Base-by-base conservation (phyloP, 2,329 filamentous ascomycete genomes). In the Madurella fahalii region DNA sequence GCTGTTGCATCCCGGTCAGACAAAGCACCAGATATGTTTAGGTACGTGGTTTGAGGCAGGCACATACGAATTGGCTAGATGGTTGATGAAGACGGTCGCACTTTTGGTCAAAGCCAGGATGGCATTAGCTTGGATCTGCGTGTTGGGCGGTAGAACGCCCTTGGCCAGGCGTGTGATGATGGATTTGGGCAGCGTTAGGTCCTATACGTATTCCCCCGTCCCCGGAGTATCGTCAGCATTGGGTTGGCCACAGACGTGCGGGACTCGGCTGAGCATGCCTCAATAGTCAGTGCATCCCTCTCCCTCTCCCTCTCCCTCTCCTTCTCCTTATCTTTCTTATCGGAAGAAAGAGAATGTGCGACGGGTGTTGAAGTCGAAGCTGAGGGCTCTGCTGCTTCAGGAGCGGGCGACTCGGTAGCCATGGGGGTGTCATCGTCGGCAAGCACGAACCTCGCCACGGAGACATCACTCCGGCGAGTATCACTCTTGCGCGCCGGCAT, bases 81-180 rank as follows among this genome's bases (percentile, higher is more conserved):
- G 89, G 72, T 83, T 93, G 63, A 94, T 86, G 66, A 94, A 94
- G 0, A 94, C 85, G 1, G 87, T 92, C 8, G 89, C 86, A 70
- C 87, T 88, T 72, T 92, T 92, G 61, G 83, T 87, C 74, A 94
- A 80, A 9, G 89, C 89, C 49, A 90, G 72, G 52, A 92, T 81
- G 41, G 89, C 89, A 73, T 91, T 90, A 65, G 85, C 89, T 68
- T 93, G 88, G 47, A 93, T 89, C 71, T 90, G 87, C 5, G 89
- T 92, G 67, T 91, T 91, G 5, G 87, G 79, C 1, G 89, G 89
- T 5, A 94, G 75, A 5, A 90, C 87, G 40, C 87, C 86, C 73
- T 93, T 93, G 40, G 88, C 87, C 34, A 94, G 78, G 51, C 89
- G 80, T 50, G 87, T 87, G 61, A 93, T 85, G 71, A 93, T 90